Conservation (phyloP, 2,329 filamentous ascomycete species). For the Intubia oerlemansii region DNA sequence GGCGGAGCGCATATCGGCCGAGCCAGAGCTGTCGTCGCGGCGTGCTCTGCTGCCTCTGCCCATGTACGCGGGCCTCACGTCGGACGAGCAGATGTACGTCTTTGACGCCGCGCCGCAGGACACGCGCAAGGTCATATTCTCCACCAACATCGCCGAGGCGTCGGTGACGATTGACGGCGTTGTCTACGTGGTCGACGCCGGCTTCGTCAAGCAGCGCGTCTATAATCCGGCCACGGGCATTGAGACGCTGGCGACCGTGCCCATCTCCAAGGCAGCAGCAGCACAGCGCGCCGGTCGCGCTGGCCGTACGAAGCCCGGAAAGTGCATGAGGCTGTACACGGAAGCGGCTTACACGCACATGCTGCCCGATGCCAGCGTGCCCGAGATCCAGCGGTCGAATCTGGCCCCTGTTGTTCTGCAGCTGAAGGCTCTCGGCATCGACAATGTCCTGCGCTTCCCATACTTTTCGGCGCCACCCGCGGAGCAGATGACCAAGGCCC, state of each 20-base stretch:
- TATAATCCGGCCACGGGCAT: conserved; percentile 75
- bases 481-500: conserved; percentile 62
- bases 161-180: conserved; percentile 89
- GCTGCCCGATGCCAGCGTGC: conserved; percentile 53
- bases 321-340: conserved; percentile 86
- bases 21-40: conserved; percentile 26
- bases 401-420: conserved; percentile 75
- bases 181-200: conserved; percentile 74
- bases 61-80: conserved; percentile 72
- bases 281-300: conserved; percentile 78
- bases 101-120: conserved; percentile 69
- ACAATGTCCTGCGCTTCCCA: conserved; percentile 80
- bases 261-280: conserved; percentile 81
- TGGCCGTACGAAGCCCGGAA: conserved; percentile 72
- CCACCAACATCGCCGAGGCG: conserved; percentile 91
- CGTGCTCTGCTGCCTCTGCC: conserved; percentile 46
- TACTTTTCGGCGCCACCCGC: conserved; percentile 75
- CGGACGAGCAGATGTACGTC: conserved; percentile 85
- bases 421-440: conserved; percentile 83
- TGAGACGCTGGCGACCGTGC: conserved; percentile 62
- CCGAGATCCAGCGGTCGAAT: conserved; percentile 84
- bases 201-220: conserved; percentile 74
- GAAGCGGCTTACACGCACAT: conserved; percentile 38
- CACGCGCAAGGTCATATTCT: conserved; percentile 76
- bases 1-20: conserved; percentile 43